Conservation (phyloP, 23 red algal species). For the Chondrus crispus region DNA sequence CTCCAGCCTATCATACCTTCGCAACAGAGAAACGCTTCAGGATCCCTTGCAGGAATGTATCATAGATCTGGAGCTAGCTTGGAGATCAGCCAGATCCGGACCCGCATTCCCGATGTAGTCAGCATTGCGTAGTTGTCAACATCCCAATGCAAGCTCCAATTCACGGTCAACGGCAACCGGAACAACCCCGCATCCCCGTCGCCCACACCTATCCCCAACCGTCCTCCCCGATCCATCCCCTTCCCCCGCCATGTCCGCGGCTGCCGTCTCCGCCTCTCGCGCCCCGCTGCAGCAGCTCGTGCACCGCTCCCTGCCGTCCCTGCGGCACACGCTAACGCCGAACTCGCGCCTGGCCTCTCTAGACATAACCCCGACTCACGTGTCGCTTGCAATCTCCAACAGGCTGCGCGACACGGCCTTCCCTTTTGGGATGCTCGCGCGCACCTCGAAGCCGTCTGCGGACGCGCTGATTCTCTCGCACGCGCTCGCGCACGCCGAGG, state of each 20-base stretch:
- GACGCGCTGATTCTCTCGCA: constrained; percentile 42
- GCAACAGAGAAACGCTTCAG: too few relatives aligned
- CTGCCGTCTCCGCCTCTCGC: background rate
- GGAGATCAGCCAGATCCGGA: too few relatives aligned
- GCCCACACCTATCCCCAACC: too few relatives aligned
- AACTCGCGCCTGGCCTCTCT: constrained; percentile 25
- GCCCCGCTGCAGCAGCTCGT: constrained; percentile 5
- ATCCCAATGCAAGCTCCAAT: too few relatives aligned
- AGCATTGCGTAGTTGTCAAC: too few relatives aligned
- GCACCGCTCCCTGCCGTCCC: background rate
- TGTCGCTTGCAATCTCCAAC: constrained; percentile 57
- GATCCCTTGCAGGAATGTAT: too few relatives aligned
- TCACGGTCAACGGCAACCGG: too few relatives aligned
- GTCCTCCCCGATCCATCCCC: too few relatives aligned
- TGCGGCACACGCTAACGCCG: constrained; percentile 6
- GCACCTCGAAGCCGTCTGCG: background rate
- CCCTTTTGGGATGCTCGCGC: constrained; percentile 60
- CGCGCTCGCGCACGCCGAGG: constrained; percentile 13
- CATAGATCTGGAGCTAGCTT: too few relatives aligned
- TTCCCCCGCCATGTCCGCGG: constrained; percentile 5
- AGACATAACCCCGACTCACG: constrained; percentile 56
- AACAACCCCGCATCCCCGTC: too few relatives aligned
- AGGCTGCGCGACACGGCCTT: background rate
- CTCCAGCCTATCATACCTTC: too few relatives aligned
- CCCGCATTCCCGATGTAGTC: too few relatives aligned